These are phyloP conservation scores for Geotrichum klebahnii DNA, from an alignment of 1,139 yeast genomes.

Conservation along the genomic window DNA sequence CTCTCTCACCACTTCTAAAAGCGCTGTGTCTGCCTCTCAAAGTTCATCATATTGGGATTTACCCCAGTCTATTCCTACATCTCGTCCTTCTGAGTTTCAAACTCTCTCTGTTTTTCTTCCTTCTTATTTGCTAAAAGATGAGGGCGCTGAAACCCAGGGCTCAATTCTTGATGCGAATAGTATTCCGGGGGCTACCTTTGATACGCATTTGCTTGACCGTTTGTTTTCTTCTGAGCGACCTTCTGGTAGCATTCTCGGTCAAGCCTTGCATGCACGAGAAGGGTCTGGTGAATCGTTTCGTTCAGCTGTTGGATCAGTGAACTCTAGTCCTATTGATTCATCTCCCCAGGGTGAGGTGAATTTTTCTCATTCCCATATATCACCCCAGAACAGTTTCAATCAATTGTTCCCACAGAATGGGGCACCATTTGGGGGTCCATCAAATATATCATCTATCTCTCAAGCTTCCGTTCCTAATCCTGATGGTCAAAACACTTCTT, in stretches of 20 bases:
- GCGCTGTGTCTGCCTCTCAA: slow-evolving; percentile 9
- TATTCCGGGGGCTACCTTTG: neutral
- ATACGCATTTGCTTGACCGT: slow-evolving; percentile 31
- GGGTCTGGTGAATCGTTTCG: slow-evolving; percentile 19
- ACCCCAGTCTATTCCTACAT: slow-evolving; percentile 2
- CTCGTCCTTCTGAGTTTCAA: slow-evolving; percentile 5
- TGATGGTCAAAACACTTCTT: neutral
- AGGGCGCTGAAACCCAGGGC: slow-evolving; percentile 7
- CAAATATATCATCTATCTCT: neutral
- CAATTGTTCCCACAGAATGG: slow-evolving; percentile 13
- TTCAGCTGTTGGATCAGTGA: slow-evolving; percentile 16
- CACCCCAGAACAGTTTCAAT: slow-evolving; percentile 16
- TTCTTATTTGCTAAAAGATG: slow-evolving; percentile 16
- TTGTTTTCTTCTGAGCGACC: slow-evolving; percentile 23
- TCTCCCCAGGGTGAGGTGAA: neutral
- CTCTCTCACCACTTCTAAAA: slow-evolving; percentile 12
- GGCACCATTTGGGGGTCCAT: slow-evolving; percentile 1
- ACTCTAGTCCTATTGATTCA: slow-evolving; percentile 9
- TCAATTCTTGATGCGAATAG: neutral
- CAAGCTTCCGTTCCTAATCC: neutral
- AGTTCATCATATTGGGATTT: slow-evolving; percentile 11
- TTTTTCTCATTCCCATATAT: slow-evolving; percentile 2
- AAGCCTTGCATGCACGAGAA: slow-evolving; percentile 24
- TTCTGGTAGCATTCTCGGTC: slow-evolving; percentile 28
- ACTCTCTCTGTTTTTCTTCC: slow-evolving; percentile 13